Conservation (phyloP, 257 asterid genomes). For the Solanum sitiens region DNA sequence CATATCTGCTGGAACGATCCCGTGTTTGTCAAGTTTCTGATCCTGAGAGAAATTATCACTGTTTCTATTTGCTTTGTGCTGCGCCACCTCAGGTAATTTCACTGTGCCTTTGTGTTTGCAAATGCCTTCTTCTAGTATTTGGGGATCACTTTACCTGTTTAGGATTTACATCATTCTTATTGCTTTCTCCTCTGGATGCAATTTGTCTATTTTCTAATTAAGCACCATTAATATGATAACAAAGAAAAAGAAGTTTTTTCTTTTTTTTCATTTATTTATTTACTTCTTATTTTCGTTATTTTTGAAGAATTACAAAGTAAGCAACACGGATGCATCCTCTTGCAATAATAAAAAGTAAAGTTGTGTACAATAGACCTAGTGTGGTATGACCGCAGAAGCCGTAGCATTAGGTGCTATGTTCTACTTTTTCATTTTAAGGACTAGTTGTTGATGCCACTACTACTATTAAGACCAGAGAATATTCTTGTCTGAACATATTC, state of each 20-base stretch:
- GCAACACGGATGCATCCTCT: not conserved
- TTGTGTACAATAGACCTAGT: not conserved
- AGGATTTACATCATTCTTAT: not conserved
- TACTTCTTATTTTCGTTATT: not conserved
- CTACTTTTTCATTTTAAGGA: not conserved
- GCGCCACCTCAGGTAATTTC: conserved; percentile 68
- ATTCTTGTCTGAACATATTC: not conserved
- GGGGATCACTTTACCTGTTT: not conserved
- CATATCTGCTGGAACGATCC: conserved; percentile 87
- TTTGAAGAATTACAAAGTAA: not conserved
- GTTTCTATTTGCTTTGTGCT: conserved; percentile 92
- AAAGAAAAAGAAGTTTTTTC: not conserved
- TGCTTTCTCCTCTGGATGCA: not conserved
- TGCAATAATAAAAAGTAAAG: not conserved
- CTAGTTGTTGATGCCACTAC: not conserved
- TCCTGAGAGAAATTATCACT: conserved; percentile 93
- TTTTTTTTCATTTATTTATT: not conserved
- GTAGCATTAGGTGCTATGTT: not conserved
- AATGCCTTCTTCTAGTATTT: not conserved
- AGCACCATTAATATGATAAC: not conserved
- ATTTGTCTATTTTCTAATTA: not conserved
- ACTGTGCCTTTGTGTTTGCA: not conserved
- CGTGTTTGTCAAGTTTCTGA: conserved; percentile 91
- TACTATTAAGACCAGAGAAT: not conserved
- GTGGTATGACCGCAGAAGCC: not conserved